Base-by-base conservation (phyloP, 2,329 filamentous ascomycete species). In the Neurospora sp. region DNA sequence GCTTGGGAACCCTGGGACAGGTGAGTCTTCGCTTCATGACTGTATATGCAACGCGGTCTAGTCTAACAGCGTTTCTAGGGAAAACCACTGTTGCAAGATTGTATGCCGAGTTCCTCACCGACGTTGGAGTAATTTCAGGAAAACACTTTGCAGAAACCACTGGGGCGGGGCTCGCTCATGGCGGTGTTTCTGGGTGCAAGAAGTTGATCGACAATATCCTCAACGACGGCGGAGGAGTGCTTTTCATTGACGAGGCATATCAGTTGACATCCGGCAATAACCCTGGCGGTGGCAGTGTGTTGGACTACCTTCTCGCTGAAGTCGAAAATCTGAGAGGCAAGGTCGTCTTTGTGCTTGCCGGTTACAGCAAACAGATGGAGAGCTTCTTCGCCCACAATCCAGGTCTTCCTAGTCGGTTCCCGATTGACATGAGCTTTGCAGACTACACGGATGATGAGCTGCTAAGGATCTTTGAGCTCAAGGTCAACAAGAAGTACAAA, bases 191-290 rank as follows among this genome's bases (percentile, higher is more conserved):
- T n/a, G n/a, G n/a, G n/a, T n/a, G 84, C 72, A 84, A 91, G 74
- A 83, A 84, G 13, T 78, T 89, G 0, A 79, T 92, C 6, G 82
- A 90, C 2, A 74, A 81, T 0, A 82, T 94, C 0, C 77, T 87
- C 4, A 81, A 88, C 38, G 73, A 78, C 0, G 88, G 86, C 0
- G 91, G 91, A 0, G 92, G 92, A 0, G 89, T 89, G 0, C 75
- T 93, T 1, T 94, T 95, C 75, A 90, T 95, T 28, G 92, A 95
- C 71, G 91, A 95, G 77, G 91, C 91, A 0, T 93, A 95, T 75
- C 91, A 94, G 73, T 81, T 95, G 0, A 84, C 87, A 0, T 87
- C 86, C 0, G 85, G 85, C 0, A 86, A 87, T 69, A 90, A 80
- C 28, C 74, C 77, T 2, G 86, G 86, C 0, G 91, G 91, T 0